Percentiles rank a stretch among this genome's conserved stretches.
phyloP scores from a whole-genome alignment of 1,284 basidiomycete genomes.

The Cryptococcus sp. region DNA sequence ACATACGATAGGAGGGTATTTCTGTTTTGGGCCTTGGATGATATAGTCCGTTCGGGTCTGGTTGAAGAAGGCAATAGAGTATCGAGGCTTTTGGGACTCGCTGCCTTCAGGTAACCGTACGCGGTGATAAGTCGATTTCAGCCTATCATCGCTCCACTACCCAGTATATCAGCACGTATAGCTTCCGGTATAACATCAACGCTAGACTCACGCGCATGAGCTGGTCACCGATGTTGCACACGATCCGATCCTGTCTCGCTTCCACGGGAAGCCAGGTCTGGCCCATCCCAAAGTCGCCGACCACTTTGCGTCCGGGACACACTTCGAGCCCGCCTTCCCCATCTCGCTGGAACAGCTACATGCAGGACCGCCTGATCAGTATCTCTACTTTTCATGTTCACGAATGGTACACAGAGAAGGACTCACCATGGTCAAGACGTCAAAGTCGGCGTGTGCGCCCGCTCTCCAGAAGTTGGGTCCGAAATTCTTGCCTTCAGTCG shows the following conservation, averaged over 20 bases:
- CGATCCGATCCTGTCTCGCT: slow-evolving; percentile 35
- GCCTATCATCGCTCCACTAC: slow-evolving; percentile 38
- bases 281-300: slow-evolving; percentile 42
- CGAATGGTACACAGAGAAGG: too few relatives aligned
- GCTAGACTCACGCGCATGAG: slow-evolving; percentile 28
- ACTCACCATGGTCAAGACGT: slow-evolving; percentile 35
- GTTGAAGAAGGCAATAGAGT: slow-evolving; percentile 44
- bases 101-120: slow-evolving; percentile 32
- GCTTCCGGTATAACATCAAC: background rate
- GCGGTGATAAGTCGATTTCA: slow-evolving; percentile 41
- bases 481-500: slow-evolving; percentile 35
- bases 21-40: slow-evolving; percentile 39
- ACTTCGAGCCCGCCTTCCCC: slow-evolving; percentile 42
- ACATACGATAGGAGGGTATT: slow-evolving; percentile 38
- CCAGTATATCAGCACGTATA: background rate
- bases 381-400: too few relatives aligned
- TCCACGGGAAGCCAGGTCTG: slow-evolving; percentile 33
- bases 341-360: slow-evolving; percentile 37
- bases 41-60: slow-evolving; percentile 31
- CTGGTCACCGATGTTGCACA: slow-evolving; percentile 45
- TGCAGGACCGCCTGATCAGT: too few relatives aligned
- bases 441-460: slow-evolving; percentile 42
- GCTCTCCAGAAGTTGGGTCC: slow-evolving; percentile 41
- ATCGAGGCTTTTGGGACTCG: slow-evolving; percentile 28
- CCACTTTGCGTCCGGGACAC: slow-evolving; percentile 38